Evolutionary conservation across 73 alveolate species (phyloP).

Genomic region (Tetrahymena borealis): DNA sequence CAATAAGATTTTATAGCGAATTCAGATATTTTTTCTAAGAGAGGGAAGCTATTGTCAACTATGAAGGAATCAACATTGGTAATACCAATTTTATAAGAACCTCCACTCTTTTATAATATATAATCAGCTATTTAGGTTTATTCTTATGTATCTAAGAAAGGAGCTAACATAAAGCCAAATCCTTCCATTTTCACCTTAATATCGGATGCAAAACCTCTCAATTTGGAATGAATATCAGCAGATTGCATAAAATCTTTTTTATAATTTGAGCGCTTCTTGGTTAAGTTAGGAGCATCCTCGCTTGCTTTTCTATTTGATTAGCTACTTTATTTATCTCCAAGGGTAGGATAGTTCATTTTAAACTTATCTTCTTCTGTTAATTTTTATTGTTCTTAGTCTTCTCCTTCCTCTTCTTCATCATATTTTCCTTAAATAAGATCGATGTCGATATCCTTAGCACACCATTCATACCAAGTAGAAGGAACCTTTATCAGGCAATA

Average conservation of each 20-base stretch:
- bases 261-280: not conserved
- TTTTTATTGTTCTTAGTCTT: not conserved
- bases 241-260: not conserved
- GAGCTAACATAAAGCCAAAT: not conserved
- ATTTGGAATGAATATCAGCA: not conserved
- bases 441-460: not conserved
- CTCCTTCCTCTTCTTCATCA: not conserved
- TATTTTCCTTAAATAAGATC: not conserved
- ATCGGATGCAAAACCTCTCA: not conserved
- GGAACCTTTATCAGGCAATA: too few species aligned
- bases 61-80: not conserved
- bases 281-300: not conserved
- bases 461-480: not conserved
- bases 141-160: not conserved
- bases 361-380: not conserved
- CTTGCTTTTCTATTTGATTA: not conserved
- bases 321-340: not conserved
- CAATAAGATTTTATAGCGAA: not conserved
- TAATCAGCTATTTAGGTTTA: not conserved
- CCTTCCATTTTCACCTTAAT: slow-evolving; percentile 1
- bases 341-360: not conserved
- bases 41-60: not conserved
- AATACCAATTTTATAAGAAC: not conserved
- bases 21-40: not conserved
- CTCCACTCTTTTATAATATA: not conserved